Base-by-base conservation (phyloP, 1,284 basidiomycete species). In the Termitomyces sp. region DNA sequence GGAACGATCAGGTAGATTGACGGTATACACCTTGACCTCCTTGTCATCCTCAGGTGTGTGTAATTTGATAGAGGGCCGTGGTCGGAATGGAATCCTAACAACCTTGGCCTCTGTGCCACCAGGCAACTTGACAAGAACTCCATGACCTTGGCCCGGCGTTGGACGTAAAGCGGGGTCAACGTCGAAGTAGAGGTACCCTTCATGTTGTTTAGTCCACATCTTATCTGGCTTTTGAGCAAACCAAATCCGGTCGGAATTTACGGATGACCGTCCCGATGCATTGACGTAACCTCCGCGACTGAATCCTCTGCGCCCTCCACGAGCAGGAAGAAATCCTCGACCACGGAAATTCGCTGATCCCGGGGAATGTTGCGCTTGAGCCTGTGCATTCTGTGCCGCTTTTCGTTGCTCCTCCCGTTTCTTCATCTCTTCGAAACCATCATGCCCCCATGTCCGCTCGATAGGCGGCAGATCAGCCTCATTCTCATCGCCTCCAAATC, bases 361-460 rank as follows among this genome's bases (percentile, higher is more conserved):
- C 52, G 51, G 61, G 57, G 63, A 65, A 57, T 56, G 63, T 42
- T 57, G 64, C 30, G 60, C 49, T 45, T 66, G 66, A 53, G 54
- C 55, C 49, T 60, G 60, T 42, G 57, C 48, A 57, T 63, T 64
- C 55, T 68, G 66, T 64, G 67, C 54, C 53, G 68, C 64, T 38
- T 72, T 74, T 37, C 77, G 78, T 52, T 75, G 74, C 50, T 88
- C 86, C 53, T 91, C 88, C 58, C 77, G 77, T 51, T 76, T 76
- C 68, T 81, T 87, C 80, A 91, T 80, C 72, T 91, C 87, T 66
- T 91, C 89, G 58, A 86, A 92, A 2, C 89, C 88, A 64, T 91
- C 88, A 63, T 91, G 89, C 0, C 77, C 83, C 89, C 89, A 91
- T 3, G 78, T 66, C 43, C 76, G 78, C 56, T 90, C 86, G 44